Evolutionary conservation across 2,329 filamentous ascomycete species (phyloP), one percentile per base, ranked within the genome.

Genomic region (Hymenoscyphus linearis): DNA sequence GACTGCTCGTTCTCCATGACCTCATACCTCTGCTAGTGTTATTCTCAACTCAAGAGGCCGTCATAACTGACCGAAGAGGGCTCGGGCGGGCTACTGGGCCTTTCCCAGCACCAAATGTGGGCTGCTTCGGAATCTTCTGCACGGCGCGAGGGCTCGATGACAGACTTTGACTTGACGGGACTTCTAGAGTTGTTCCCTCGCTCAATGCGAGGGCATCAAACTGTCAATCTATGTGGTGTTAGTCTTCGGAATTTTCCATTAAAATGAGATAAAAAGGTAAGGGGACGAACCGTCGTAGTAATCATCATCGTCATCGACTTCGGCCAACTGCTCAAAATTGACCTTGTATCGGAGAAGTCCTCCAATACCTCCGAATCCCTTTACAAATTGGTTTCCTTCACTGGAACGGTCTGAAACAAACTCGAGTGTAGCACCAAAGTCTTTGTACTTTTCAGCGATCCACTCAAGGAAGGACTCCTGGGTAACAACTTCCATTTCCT

Each of bases 351-450:
- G 92, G 75, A 99, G 86, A 73, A 99, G 88, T 67, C 93, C 93
- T 69, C 95, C 95, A 71, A 99, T 96, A 74, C 95, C 95, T 87
- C 95, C 95, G 74, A 99, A 99, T 66, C 95, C 95, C 82, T 97
- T 98, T 73, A 99, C 95, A 79, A 99, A 99, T 82, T 99, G 95
- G 80, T 99, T 99, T 75, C 95, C 95, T 80, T 99, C 95, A 64
- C 91, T 96, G 64, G 93, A 98, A 68, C 92, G 89, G 76, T 99
- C 96, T 55, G 95, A 97, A 67, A 99, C 95, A 70, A 99, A 99
- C 77, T 99, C 95, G 52, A 99, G 85, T 35, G 87, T 89, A 58
- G 95, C 93, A 79, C 95, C 95, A 73, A 97, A 99, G 75, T 98
- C 91, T 77, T 95, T 96, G 83, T 98, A 98, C 76, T 95, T 91